Base-by-base conservation (phyloP, 306 rosid species). In the Vicia sativa region DNA sequence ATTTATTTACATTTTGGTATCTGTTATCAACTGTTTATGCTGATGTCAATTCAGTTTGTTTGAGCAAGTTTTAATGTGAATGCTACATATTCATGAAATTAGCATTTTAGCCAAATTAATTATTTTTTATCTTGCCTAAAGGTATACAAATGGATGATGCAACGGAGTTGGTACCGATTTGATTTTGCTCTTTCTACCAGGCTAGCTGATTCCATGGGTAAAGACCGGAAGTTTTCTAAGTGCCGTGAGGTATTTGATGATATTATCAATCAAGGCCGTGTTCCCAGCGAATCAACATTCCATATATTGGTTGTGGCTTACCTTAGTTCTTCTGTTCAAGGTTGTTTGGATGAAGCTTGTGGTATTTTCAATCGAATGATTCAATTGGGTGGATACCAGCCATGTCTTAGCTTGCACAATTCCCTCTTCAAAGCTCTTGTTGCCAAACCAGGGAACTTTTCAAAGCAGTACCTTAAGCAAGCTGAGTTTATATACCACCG, bases 121-220 rank as follows among this genome's bases (percentile, higher is more conserved):
- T 62, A 12, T 52, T 65, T 59, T 59, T 8, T 54, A 21, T 58
- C 18, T 43, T 21, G 11, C 43, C 19, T 65, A 18, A 39, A 91
- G 98, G 98, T 92, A 43, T 92, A 92, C 91, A 89, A 84, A 81
- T 92, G 98, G 96, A 90, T 84, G 96, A 81, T 92, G 96, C 89
- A 86, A 68, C 92, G 86, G 18, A 73, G 68, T 70, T 90, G 98
- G 96, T 84, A 84, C 60, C 79, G 76, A 23, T 92, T 92, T 75
- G 93, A 92, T 80, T 90, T 84, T 78, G 89, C 96, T 46, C 95
- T 92, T 73, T 83, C 88, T 67, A 89, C 98, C 49, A 84, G 85
- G 77, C 83, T 92, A 53, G 98, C 96, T 4, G 98, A 92, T 83
- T 92, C 78, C 81, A 52, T 89, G 96, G 98, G 98, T 49, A 89